Percentiles rank a stretch among this genome's conserved stretches.
These are phyloP conservation scores for Beta macrorhiza DNA, from an alignment of 179 eudicot species.

Conservation along the genomic window DNA sequence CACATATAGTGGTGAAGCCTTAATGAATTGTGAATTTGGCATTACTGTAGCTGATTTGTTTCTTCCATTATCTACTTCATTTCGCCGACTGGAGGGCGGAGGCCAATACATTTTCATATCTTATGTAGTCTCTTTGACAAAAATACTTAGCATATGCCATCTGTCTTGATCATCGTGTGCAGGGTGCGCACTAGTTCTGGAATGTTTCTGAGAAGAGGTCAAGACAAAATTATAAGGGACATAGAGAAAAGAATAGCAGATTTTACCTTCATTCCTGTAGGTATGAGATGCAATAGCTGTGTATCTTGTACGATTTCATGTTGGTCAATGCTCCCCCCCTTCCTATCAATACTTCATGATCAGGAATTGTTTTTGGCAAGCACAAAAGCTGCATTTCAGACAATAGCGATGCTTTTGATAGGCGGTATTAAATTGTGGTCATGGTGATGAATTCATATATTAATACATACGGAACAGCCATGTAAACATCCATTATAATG, in stretches of 20 bases:
- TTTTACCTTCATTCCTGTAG: constrained; percentile 81
- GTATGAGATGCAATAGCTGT: constrained; percentile 39
- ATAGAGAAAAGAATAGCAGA: constrained; percentile 92
- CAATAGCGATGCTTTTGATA: background rate
- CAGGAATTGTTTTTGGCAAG: background rate
- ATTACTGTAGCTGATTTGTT: background rate
- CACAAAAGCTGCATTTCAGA: background rate
- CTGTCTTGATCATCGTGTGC: constrained; percentile 22
- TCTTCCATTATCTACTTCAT: constrained; percentile 10
- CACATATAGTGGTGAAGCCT: background rate
- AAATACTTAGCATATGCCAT: background rate
- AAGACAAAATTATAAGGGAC: constrained; percentile 63
- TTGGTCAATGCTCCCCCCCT: background rate
- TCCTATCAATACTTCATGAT: background rate
- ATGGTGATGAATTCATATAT: background rate
- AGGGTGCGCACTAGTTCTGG: constrained; percentile 99
- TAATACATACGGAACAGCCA: background rate
- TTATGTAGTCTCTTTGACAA: background rate
- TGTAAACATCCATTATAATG: background rate
- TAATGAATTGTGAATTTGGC: background rate
- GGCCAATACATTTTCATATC: background rate
- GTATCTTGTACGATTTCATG: background rate
- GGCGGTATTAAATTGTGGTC: background rate
- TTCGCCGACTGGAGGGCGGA: background rate
- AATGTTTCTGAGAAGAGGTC: constrained; percentile 80